Conservation (phyloP, 2,329 filamentous ascomycete species). For the Aspergillus transmontanensis region DNA sequence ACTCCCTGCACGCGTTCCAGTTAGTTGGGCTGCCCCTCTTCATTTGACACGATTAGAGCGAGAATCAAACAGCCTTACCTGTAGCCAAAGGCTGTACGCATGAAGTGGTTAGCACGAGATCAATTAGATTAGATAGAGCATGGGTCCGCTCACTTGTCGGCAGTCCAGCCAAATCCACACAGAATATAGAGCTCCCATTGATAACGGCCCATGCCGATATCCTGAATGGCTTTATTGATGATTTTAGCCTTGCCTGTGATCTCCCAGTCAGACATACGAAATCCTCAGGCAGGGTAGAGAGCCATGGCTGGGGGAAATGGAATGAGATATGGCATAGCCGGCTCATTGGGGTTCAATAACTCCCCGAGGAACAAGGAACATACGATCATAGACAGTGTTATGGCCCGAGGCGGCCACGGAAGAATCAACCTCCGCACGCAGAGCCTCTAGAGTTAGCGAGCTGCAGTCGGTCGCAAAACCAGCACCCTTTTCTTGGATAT, state of each 20-base stretch:
- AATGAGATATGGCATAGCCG: background rate
- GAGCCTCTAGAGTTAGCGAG: slow-evolving; percentile 66
- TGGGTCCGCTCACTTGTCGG: slow-evolving; percentile 67
- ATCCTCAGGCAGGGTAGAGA: background rate
- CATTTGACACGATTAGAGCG: no score
- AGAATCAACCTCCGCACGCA: slow-evolving; percentile 68
- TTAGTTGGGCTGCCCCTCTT: background rate
- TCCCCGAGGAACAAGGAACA: slow-evolving; percentile 37
- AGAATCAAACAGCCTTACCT: slow-evolving; percentile 46
- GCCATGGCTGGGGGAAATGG: background rate
- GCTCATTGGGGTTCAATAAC: background rate
- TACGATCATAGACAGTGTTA: slow-evolving; percentile 75
- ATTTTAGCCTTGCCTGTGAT: slow-evolving; percentile 70
- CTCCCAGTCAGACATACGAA: slow-evolving; percentile 24
- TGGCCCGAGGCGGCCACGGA: slow-evolving; percentile 58
- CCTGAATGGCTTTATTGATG: slow-evolving; percentile 81
- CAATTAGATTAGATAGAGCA: background rate
- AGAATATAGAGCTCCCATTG: slow-evolving; percentile 82
- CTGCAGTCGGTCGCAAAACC: slow-evolving; percentile 37
- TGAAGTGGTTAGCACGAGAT: slow-evolving; percentile 18
- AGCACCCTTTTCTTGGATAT: slow-evolving; percentile 42
- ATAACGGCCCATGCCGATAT: slow-evolving; percentile 86
- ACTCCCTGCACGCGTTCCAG: slow-evolving; percentile 59
- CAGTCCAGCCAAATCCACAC: slow-evolving; percentile 84
- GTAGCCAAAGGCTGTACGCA: slow-evolving; percentile 67